Evolutionary conservation across 176 grass and related monocot species (phyloP).

Genomic region (Triticum turgidum): DNA sequence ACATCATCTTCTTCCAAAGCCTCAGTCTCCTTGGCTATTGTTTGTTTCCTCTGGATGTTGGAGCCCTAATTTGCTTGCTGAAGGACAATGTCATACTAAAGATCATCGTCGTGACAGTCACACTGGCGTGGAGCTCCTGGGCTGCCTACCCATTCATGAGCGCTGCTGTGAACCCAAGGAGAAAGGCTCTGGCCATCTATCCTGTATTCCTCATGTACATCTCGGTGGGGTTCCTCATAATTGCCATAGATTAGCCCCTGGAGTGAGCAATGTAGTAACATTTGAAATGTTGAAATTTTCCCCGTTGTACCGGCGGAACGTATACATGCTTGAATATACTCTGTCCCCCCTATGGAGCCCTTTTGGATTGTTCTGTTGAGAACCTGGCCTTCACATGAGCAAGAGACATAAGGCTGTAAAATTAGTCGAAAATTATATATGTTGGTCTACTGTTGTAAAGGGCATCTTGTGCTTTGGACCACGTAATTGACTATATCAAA

Average conservation of each 20-base stretch:
- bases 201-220: constrained; percentile 98
- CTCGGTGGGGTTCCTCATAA: constrained; percentile 94
- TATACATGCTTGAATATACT: constrained; percentile 35
- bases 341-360: background rate
- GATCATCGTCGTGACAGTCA: constrained; percentile 70
- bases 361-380: constrained; percentile 16
- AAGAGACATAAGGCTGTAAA: constrained; percentile 37
- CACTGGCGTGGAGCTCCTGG: constrained; percentile 97
- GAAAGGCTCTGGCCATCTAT: constrained; percentile 91
- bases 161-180: constrained; percentile 88
- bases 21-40: constrained; percentile 97
- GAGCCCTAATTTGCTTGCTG: constrained; percentile 87
- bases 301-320: constrained; percentile 28
- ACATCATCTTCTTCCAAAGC: constrained; percentile 99
- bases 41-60: constrained; percentile 86
- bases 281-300: constrained; percentile 24
- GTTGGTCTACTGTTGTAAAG: constrained; percentile 54
- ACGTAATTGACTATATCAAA: constrained; percentile 23
- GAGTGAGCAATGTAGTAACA: constrained; percentile 24
- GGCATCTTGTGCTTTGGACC: constrained; percentile 8
- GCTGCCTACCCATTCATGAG: constrained; percentile 99
- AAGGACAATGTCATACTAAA: constrained; percentile 89
- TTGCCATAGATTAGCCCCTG: constrained; percentile 71
- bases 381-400: constrained; percentile 31
- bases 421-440: constrained; percentile 34